Evolutionary conservation across 306 rosid species (phyloP), one percentile per base, ranked within the genome.

Genomic region (Cercis canadensis): DNA sequence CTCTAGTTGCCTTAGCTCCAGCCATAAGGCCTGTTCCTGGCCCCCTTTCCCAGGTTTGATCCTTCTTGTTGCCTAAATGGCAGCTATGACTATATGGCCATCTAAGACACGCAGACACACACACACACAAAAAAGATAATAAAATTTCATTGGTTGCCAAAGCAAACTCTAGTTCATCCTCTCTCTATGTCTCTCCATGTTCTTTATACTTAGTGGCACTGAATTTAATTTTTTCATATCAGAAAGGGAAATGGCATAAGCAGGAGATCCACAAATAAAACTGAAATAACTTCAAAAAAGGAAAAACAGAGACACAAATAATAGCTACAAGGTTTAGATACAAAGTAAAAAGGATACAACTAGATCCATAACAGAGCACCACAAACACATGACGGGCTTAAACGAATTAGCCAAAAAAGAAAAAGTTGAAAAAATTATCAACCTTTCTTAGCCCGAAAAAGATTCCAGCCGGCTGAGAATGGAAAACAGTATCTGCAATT

Each of bases 381-480:
- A 24, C 3, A 16, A 54, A 21, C 47, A 7, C 7, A 68, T 29
- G 31, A 46, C 2, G 8, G 55, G 58, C 13, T 37, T 45, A 49
- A 66, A 63, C 19, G 15, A 37, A 2, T 17, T 8, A 15, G 8
- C 15, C 40, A 0, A 64, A 61, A 37, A 43, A n/a, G n/a, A 24
- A 67, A 44, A 63, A 14, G 49, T n/a, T 11, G 43, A 5, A 36
- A 59, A 47, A 76, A 39, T 14, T 4, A 21, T 43, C 15, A 86
- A 83, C 99, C 88, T 91, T 83, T 80, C 73, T 80, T 89, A 52
- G 92, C 95, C 76, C 91, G 99, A 46, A 94, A 97, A 65, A 94
- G 92, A 75, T 41, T 84, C 66, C 97, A 88, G 54, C 87, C 54
- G 12, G 33, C 65, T 81, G 82, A 65, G 85, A 78, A 78, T 78